phyloP scores from a whole-genome alignment of 768 basidiomycete species.

The Lactarius hatsudake region DNA sequence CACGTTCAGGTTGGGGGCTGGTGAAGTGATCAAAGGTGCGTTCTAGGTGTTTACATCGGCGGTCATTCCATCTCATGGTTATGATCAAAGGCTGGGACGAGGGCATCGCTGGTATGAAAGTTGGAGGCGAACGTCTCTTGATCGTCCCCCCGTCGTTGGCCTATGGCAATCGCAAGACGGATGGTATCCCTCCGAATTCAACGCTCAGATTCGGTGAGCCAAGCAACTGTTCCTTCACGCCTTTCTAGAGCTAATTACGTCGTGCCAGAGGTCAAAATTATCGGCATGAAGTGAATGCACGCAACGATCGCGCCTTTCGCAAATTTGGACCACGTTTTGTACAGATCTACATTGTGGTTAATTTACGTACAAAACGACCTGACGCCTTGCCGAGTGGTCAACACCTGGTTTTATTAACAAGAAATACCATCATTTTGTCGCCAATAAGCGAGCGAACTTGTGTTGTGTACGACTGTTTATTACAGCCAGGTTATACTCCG shows the following conservation, averaged over 20 bases:
- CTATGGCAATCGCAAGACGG: constrained; percentile 64
- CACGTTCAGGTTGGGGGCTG: constrained; percentile 74
- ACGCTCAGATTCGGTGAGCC: constrained; percentile 77
- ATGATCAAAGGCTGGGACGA: constrained; percentile 74
- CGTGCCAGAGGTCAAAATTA: constrained; percentile 64
- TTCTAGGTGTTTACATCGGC: constrained; percentile 13
- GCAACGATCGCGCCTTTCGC: not conserved
- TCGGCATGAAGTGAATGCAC: constrained; percentile 56
- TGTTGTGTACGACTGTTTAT: not conserved
- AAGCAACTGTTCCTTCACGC: not conserved
- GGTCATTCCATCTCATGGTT: not conserved
- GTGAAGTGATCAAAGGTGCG: constrained; percentile 89
- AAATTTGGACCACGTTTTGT: not conserved
- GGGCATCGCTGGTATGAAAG: constrained; percentile 89
- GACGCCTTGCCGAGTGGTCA: constrained; percentile 9
- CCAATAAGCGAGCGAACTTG: constrained; percentile 3
- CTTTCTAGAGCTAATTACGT: constrained; percentile 13
- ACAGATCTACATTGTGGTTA: constrained; percentile 12
- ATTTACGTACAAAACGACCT: constrained; percentile 28
- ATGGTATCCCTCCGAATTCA: constrained; percentile 72
- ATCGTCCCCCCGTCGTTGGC: constrained; percentile 68
- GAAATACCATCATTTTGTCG: constrained; percentile 14
- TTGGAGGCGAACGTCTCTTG: constrained; percentile 82
- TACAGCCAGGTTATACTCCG: not conserved
- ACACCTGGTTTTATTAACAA: not conserved